Evolutionary conservation across 805 yeast genomes (phyloP).

Genomic region (Starmera caribaea): DNA sequence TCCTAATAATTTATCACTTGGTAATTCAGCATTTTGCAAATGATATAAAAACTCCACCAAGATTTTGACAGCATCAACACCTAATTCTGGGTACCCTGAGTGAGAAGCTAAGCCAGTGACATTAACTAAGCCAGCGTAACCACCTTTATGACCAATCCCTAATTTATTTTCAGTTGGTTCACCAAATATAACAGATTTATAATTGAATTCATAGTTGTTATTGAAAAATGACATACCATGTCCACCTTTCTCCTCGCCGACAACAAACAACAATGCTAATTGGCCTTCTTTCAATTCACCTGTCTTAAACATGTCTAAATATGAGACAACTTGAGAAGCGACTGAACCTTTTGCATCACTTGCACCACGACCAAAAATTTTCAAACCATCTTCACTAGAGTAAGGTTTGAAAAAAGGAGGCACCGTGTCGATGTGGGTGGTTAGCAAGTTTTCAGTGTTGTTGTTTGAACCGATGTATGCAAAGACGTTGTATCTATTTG

Average conservation of each 20-base stretch:
- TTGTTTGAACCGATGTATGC: slow-evolving; percentile 41
- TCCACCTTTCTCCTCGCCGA: slow-evolving; percentile 56
- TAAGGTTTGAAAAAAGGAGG: slow-evolving; percentile 49
- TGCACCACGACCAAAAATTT: slow-evolving; percentile 54
- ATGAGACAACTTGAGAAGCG: slow-evolving; percentile 47
- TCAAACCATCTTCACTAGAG: slow-evolving; percentile 29
- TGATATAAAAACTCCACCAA: slow-evolving; percentile 39
- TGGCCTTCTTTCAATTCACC: slow-evolving; percentile 41
- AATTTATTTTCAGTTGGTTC: slow-evolving; percentile 62
- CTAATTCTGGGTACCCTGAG: slow-evolving; percentile 61
- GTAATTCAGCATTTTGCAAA: slow-evolving; percentile 32
- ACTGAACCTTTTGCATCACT: slow-evolving; percentile 60
- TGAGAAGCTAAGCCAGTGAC: slow-evolving; percentile 47
- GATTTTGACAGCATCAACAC: slow-evolving; percentile 46
- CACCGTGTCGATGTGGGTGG: slow-evolving; percentile 61
- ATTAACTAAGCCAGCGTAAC: slow-evolving; percentile 26
- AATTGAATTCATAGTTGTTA: slow-evolving; percentile 28
- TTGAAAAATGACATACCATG: slow-evolving; percentile 43
- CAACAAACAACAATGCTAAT: slow-evolving; percentile 45
- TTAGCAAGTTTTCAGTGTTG: slow-evolving; percentile 36
- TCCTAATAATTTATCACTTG: slow-evolving; percentile 42
- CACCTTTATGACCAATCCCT: slow-evolving; percentile 62
- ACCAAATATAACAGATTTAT: slow-evolving; percentile 56
- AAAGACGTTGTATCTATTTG: slow-evolving; percentile 37
- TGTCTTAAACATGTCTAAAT: slow-evolving; percentile 30